Base-by-base conservation (phyloP, 768 basidiomycete genomes). In the Hypholoma sublateritium region DNA sequence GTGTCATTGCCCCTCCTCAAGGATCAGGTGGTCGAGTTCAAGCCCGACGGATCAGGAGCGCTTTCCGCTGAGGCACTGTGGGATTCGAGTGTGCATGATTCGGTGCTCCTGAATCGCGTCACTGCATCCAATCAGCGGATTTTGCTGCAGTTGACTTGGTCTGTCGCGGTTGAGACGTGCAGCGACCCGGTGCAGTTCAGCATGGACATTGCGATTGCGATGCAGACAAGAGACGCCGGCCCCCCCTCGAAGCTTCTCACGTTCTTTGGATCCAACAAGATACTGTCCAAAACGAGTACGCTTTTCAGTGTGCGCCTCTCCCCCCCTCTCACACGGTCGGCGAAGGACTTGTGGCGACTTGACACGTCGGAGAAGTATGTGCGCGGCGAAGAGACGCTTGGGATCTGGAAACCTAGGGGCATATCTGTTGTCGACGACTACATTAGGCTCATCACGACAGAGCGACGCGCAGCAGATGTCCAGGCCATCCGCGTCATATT, bases 281-380 rank as follows among this genome's bases (percentile, higher is more conserved):
- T 93, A 28, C 77, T 93, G 17, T 78, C 86, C 32, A 89, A 90
- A 72, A 84, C 87, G 37, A 91, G 89, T 65, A 84, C 85, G n/a
- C 81, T 97, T 44, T 99, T 95, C 77, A 82, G 78, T 32, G 80
- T 98, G 48, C 80, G 83, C 44, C 79, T 98, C 32, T 85, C 85
- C 2, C 95, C 96, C 12, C 89, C 92, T 14, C 74, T 92, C 59
- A 93, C 92, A 17, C 86, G 93, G 43, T 94, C 90, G 0, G 83
- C 93, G 2, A 86, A 86, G 68, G 95, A 98, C 60, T 77, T 99
- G 13, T 98, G 96, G 97, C 79, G 95, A 39, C 77, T 98, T 50
- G 94, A 99, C 74, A 98, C 96, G 1, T 87, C 91, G 25, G 90
- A 92, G 72, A 95, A 94, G 69, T 98, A 95, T 71, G 95, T 99